A percentile compares a stretch with the other conserved stretches of the same genome.
Conservation (phyloP, 352 stramenopile genomes). For the Phytophthora pini region DNA sequence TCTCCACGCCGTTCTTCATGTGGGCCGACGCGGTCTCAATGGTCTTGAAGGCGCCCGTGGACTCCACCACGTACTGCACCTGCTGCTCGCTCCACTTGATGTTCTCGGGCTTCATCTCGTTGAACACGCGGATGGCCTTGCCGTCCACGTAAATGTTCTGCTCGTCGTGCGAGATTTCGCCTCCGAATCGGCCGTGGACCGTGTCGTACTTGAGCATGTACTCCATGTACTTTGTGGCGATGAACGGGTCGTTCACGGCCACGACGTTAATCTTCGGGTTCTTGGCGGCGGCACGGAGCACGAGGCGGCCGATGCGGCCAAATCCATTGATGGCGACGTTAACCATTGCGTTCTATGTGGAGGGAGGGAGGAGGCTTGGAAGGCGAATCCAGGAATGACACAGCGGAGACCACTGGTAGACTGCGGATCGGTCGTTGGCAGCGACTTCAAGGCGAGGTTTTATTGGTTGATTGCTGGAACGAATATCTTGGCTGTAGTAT, state of each 20-base stretch:
- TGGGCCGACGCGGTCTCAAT: slow-evolving; percentile 94
- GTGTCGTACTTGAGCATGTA: slow-evolving; percentile 95
- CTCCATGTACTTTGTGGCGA: slow-evolving; percentile 97
- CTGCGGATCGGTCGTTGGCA: background rate
- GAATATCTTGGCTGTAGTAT: slow-evolving; percentile 8
- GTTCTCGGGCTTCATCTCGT: slow-evolving; percentile 93
- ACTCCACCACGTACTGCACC: slow-evolving; percentile 96
- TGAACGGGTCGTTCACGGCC: slow-evolving; percentile 96
- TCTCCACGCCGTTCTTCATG: slow-evolving; percentile 94
- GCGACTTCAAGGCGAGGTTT: slow-evolving; percentile 27
- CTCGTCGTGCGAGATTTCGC: slow-evolving; percentile 68
- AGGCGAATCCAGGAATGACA: slow-evolving; percentile 55
- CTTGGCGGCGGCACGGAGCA: slow-evolving; percentile 91
- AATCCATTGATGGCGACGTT: slow-evolving; percentile 99
- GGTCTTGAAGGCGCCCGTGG: slow-evolving; percentile 76
- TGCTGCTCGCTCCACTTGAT: slow-evolving; percentile 93
- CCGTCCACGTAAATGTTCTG: slow-evolving; percentile 93
- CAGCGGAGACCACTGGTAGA: slow-evolving; percentile 9
- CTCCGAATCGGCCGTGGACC: slow-evolving; percentile 74
- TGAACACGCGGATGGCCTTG: slow-evolving; percentile 94
- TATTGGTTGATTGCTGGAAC: slow-evolving; percentile 17
- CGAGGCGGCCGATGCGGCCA: slow-evolving; percentile 97
- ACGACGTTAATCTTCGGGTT: slow-evolving; percentile 92
- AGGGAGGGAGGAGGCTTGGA: slow-evolving; percentile 27
- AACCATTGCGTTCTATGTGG: background rate